A percentile compares a stretch with the other conserved stretches of the same genome.
Evolutionary conservation across 768 basidiomycete species (phyloP).

Genomic region (Xerocomus spinulosus): DNA sequence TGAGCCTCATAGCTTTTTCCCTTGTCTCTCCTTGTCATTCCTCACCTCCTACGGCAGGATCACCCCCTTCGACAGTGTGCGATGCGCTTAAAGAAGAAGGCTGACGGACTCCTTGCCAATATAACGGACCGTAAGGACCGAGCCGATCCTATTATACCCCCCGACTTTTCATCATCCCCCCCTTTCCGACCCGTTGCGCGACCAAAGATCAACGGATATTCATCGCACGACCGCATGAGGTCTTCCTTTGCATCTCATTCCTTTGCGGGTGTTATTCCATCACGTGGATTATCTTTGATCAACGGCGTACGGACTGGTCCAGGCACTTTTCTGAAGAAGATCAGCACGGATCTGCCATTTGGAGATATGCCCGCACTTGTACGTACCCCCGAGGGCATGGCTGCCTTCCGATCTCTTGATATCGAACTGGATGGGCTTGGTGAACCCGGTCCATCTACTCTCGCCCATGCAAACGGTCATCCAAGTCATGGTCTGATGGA

Average conservation of each 20-base stretch:
- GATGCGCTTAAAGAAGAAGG: constrained; percentile 74
- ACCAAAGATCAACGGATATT: constrained; percentile 41
- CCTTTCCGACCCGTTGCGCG: constrained; percentile 32
- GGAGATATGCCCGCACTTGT: constrained; percentile 62
- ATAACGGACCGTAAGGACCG: constrained; percentile 87
- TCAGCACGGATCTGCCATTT: constrained; percentile 46
- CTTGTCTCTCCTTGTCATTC: background rate
- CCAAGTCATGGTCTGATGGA: constrained; percentile 14
- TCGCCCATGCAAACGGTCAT: constrained; percentile 31
- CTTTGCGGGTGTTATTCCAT: background rate
- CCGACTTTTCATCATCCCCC: constrained; percentile 33
- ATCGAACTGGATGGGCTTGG: constrained; percentile 39
- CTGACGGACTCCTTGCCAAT: constrained; percentile 80
- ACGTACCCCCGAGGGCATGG: constrained; percentile 75
- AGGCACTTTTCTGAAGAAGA: constrained; percentile 11
- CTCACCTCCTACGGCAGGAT: constrained; percentile 42
- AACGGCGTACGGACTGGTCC: constrained; percentile 17
- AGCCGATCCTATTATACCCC: constrained; percentile 62
- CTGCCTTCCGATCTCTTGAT: constrained; percentile 57
- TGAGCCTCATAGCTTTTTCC: constrained; percentile 37
- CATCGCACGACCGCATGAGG: constrained; percentile 21
- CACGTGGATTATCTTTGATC: constrained; percentile 8
- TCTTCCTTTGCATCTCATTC: constrained; percentile 23
- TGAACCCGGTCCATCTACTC: constrained; percentile 32
- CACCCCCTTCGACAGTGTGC: constrained; percentile 87